phyloP scores from a whole-genome alignment of 306 rosid genomes.

The Betula pendula region DNA sequence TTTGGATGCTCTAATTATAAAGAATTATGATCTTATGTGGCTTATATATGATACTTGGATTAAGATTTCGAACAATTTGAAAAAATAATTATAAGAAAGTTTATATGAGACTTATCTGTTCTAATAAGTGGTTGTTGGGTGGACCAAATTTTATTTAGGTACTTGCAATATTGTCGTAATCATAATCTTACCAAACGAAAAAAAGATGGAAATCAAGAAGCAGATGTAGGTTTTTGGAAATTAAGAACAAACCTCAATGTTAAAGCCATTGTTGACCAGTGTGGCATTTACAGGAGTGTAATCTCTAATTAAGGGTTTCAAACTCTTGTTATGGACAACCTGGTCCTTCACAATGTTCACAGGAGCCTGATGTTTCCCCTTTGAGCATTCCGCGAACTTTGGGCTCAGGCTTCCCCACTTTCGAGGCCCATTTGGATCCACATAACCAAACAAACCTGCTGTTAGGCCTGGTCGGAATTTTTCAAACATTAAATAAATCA shows the following conservation, averaged over 20 bases:
- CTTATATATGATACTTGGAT: no score
- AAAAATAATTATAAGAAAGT: no score
- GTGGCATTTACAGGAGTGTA: conserved; percentile 60
- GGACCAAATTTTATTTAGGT: no score
- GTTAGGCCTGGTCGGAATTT: neutral
- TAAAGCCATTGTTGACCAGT: conserved; percentile 58
- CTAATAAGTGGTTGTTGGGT: no score
- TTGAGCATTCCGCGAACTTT: conserved; percentile 43
- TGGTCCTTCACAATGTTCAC: conserved; percentile 39
- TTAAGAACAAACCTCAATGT: conserved; percentile 61
- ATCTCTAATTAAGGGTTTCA: conserved; percentile 41
- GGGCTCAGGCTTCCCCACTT: conserved; percentile 76
- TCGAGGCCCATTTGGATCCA: conserved; percentile 55
- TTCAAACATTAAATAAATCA: neutral
- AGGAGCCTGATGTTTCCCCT: conserved; percentile 74
- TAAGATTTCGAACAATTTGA: no score
- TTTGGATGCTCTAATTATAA: no score
- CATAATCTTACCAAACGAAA: neutral
- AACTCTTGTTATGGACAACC: conserved; percentile 16
- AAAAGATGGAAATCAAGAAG: neutral
- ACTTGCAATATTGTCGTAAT: no score
- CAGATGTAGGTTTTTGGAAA: neutral
- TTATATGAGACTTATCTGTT: no score
- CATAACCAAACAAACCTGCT: conserved; percentile 46
- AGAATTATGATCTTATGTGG: no score